These are phyloP conservation scores for Nitzschia sp. DNA, from an alignment of 108 stramenopile species.

Conservation along the genomic window DNA sequence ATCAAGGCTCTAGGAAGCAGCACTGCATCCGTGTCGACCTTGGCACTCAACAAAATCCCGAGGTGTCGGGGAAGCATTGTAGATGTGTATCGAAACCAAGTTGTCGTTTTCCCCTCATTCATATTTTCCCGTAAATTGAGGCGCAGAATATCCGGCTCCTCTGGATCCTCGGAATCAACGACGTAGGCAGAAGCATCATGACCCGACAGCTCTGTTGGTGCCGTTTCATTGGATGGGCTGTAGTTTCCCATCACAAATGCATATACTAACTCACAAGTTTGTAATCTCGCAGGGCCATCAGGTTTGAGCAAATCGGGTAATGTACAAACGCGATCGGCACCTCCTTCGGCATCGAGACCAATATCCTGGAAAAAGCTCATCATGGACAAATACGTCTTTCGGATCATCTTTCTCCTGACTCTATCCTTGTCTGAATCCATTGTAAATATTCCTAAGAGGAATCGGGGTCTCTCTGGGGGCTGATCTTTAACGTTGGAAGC, in stretches of 20 bases:
- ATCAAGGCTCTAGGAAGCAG: background rate
- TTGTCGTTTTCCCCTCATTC: constrained; percentile 5
- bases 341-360: background rate
- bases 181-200: background rate
- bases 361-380: background rate
- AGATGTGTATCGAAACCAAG: constrained; percentile 11
- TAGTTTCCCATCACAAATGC: background rate
- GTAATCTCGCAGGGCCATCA: background rate
- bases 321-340: constrained; percentile 4
- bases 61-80: background rate
- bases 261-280: background rate
- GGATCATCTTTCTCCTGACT: background rate
- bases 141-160: background rate
- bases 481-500: too few relatives aligned
- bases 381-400: constrained; percentile 5
- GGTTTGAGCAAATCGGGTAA: background rate
- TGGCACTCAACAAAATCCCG: constrained; percentile 2
- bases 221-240: background rate
- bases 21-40: constrained; percentile 7
- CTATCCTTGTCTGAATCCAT: background rate
- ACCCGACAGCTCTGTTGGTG: background rate
- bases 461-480: background rate
- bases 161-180: background rate
- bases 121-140: constrained; percentile 30
- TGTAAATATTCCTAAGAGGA: constrained; percentile 1